Percentiles rank a stretch among this genome's conserved stretches.
Evolutionary conservation across 441 rosid genomes (phyloP).

Genomic region (Eruca vesicaria): DNA sequence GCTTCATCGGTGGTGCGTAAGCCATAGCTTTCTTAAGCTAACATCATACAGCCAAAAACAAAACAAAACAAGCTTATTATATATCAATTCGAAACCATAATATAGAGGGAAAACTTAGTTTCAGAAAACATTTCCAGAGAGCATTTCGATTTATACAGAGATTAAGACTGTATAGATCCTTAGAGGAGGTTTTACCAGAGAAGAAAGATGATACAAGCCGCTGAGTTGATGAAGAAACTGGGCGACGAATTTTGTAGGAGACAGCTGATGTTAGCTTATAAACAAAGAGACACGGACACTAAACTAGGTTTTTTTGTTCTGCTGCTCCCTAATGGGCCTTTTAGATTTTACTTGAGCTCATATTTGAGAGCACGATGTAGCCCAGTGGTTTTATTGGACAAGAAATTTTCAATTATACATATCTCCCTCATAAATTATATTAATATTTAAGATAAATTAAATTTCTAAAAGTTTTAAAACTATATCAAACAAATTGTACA

Average conservation of each 20-base stretch:
- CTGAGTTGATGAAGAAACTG: conserved; percentile 27
- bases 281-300: conserved; percentile 2
- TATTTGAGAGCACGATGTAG: background rate
- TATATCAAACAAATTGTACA: no score
- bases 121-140: background rate
- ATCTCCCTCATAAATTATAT: no score
- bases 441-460: no score
- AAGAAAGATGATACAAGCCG: conserved; percentile 1
- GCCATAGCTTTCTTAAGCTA: background rate
- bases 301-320: conserved; percentile 2
- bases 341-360: background rate
- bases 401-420: no score
- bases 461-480: no score
- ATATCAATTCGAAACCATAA: background rate
- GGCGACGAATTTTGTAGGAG: conserved; percentile 12
- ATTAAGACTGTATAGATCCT: background rate
- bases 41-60: background rate
- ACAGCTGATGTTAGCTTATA: background rate
- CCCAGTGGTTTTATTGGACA: background rate
- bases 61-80: background rate
- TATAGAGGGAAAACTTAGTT: background rate
- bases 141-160: background rate
- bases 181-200: background rate
- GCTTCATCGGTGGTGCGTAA: conserved; percentile 31
- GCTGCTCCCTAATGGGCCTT: background rate